These are phyloP conservation scores for Coemansia sp. DNA, from an alignment of 192 early-diverging fungal genomes.

Conservation along the genomic window DNA sequence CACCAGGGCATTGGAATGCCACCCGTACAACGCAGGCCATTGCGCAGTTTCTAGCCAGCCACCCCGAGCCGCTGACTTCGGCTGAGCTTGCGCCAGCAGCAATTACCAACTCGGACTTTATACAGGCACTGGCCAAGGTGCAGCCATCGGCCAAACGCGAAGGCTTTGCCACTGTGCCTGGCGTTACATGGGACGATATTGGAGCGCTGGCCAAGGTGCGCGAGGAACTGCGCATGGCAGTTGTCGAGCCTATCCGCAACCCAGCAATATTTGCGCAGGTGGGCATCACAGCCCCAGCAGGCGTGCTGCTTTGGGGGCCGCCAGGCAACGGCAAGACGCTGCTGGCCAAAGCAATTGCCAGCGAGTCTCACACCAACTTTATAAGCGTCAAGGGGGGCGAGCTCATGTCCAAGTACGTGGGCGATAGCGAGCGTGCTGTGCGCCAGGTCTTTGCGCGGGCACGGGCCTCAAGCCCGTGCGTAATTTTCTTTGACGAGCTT, in stretches of 20 bases:
- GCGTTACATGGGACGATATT: conserved; percentile 94
- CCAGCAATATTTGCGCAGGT: conserved; percentile 84
- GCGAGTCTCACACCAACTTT: conserved; percentile 96
- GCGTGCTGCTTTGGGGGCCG: conserved; percentile 95
- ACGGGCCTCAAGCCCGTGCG: conserved; percentile 87
- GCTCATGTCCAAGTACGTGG: conserved; percentile 97
- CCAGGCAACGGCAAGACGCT: conserved; percentile 98
- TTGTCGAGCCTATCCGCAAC: conserved; percentile 93
- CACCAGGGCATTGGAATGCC: conserved; percentile 37
- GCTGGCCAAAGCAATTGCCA: conserved; percentile 96
- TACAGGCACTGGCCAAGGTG: conserved; percentile 80
- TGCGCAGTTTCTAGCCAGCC: conserved; percentile 66
- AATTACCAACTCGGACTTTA: conserved; percentile 84
- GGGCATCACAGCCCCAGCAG: conserved; percentile 87
- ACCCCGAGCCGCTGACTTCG: conserved; percentile 70
- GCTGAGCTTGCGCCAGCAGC: conserved; percentile 79
- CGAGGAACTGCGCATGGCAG: conserved; percentile 90
- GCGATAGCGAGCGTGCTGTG: conserved; percentile 95
- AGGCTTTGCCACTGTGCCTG: conserved; percentile 97
- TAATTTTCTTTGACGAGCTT: conserved; percentile 98
- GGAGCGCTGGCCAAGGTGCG: conserved; percentile 83
- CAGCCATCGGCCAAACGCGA: conserved; percentile 97
- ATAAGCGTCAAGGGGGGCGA: conserved; percentile 98
- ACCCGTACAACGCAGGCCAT: conserved; percentile 57
- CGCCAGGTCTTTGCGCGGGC: conserved; percentile 95